Evolutionary conservation across 2,329 filamentous ascomycete genomes (phyloP).

Genomic region (Penicillium brevicompactum): DNA sequence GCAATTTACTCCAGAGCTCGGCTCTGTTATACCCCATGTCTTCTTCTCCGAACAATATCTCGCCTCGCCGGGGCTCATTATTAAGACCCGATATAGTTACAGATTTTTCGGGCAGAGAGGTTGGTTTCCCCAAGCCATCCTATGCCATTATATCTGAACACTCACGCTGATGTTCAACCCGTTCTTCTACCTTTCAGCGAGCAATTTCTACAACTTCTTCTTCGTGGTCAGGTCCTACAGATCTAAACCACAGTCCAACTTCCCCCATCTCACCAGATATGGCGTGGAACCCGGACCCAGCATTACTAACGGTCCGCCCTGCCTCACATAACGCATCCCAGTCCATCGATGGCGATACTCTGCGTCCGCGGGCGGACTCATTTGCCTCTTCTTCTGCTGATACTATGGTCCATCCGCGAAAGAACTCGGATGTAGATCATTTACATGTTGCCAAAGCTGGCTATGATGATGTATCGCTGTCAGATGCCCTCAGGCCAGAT

Average conservation of each 20-base stretch:
- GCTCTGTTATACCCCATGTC: conserved; percentile 1
- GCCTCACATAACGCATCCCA: conserved; percentile 34
- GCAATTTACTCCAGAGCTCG: not conserved
- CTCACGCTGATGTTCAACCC: not conserved
- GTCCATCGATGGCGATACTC: conserved; percentile 47
- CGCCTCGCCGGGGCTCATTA: conserved; percentile 14
- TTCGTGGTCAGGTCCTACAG: conserved; percentile 20
- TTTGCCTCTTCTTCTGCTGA: conserved; percentile 39
- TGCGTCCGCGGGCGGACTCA: conserved; percentile 46
- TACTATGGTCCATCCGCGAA: conserved; percentile 36
- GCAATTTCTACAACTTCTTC: conserved; percentile 23
- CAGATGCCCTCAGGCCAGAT: conserved; percentile 72
- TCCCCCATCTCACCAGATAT: conserved; percentile 28
- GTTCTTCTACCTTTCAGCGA: conserved; percentile 7
- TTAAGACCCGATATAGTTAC: conserved; percentile 19
- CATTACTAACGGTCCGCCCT: conserved; percentile 28
- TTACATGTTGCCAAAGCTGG: conserved; percentile 18
- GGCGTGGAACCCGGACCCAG: conserved; percentile 25
- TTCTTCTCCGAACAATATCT: conserved; percentile 5
- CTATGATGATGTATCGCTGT: conserved; percentile 42
- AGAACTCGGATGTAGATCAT: conserved; percentile 33
- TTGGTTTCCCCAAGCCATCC: conserved; percentile 1
- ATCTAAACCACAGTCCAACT: conserved; percentile 19
- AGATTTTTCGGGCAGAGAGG: conserved; percentile 22
- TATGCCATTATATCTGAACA: not conserved